Base-by-base conservation (phyloP, 2,329 filamentous ascomycete genomes). In the Nothopassalora personata region DNA sequence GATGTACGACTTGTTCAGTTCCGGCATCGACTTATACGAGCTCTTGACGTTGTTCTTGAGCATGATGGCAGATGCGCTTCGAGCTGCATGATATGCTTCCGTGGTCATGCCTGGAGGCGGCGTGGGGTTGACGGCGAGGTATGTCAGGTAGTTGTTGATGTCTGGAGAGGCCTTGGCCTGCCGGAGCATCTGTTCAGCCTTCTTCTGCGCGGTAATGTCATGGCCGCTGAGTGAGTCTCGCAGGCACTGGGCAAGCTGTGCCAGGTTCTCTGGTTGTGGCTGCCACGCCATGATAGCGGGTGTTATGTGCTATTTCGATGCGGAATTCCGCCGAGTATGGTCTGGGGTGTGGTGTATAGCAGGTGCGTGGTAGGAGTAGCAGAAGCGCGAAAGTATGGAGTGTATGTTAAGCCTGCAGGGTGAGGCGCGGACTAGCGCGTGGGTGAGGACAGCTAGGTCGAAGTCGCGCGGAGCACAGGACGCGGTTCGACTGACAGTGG, bases 141-240 rank as follows among this genome's bases (percentile, higher is more conserved):
- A 97, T 67, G 90, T 89, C 48, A 99, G 86, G 75, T 99, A 99
- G 77, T 97, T 97, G 80, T 95, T 93, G 80, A 97, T 90, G 74
- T 97, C 93, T 52, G 92, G 92, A 10, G 90, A 94, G 54, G 81
- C 79, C 73, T 90, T 95, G 61, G 93, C 94, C 78, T 96, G 89
- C 66, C 85, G 82, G 68, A 99, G 89, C 90, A 97, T 95, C 94
- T 97, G 77, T 78, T 96, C 93, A 58, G 94, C 93, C 76, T 95
- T 88, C 77, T 93, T 95, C 75, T 94, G 91, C 55, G 87, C 86
- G 69, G 77, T 80, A 73, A 86, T 86, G 76, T 96, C 85, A 73
- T 89, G 87, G 67, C 88, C 88, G 74, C 90, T 95, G 70, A 97
- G 81, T 48, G 94, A 97, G 79, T 97, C 92, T 78, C 87, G 90